Conservation (phyloP, 768 basidiomycete species). For the Collybia sordida region DNA sequence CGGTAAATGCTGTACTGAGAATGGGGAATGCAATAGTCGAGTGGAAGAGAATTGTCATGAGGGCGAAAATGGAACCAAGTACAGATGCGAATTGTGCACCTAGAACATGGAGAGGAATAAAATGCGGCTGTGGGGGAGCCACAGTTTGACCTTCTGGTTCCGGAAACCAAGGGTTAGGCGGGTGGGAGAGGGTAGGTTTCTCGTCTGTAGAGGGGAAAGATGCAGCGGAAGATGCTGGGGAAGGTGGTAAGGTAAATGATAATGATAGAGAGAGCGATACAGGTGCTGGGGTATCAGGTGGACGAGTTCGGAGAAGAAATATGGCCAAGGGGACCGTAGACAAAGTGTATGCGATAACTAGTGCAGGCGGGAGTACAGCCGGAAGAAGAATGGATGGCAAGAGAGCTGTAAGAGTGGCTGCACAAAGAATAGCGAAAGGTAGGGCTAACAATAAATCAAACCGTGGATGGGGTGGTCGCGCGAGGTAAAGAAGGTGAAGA, state of each 20-base stretch:
- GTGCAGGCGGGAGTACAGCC: neutral
- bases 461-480: neutral
- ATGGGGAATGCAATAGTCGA: neutral
- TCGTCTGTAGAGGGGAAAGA: neutral
- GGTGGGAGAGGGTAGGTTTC: neutral
- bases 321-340: neutral
- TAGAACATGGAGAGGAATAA: neutral
- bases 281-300: neutral
- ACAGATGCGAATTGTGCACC: conserved; percentile 1
- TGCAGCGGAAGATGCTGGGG: neutral
- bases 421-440: neutral
- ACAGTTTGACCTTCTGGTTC: neutral
- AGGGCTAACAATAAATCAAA: neutral
- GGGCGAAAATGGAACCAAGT: neutral
- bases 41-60: neutral
- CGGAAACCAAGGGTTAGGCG: neutral
- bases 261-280: neutral
- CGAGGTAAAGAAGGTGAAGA: neutral
- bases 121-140: neutral
- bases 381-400: neutral
- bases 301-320: neutral
- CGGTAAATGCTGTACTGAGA: neutral
- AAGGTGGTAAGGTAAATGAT: neutral
- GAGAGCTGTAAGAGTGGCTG: neutral
- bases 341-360: neutral